Conservation (phyloP, 495 filamentous ascomycete species). For the Physcia stellaris region DNA sequence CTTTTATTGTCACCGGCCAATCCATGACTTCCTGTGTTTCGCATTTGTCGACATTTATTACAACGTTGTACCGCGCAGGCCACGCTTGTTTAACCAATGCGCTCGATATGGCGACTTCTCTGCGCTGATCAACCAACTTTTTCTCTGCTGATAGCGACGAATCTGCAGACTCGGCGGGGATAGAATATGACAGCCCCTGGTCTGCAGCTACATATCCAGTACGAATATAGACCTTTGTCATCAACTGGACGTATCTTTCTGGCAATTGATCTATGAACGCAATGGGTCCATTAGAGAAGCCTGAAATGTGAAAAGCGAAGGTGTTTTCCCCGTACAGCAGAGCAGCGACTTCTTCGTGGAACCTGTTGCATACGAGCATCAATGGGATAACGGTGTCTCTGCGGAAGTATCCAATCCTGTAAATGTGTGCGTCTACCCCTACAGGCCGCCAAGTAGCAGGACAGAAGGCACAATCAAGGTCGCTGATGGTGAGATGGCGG, state of each 20-base stretch:
- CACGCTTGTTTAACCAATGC: too few species aligned
- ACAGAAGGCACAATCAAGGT: not conserved
- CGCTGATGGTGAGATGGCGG: not conserved
- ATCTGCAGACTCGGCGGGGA: too few species aligned
- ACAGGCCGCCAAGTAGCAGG: slow-evolving; percentile 3
- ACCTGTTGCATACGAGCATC: slow-evolving; percentile 24
- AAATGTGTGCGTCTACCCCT: slow-evolving; percentile 1
- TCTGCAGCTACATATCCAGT: too few species aligned
- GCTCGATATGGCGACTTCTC: too few species aligned
- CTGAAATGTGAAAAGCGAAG: slow-evolving; percentile 29
- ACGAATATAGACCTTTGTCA: too few species aligned
- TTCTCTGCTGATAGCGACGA: too few species aligned
- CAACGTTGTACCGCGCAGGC: too few species aligned
- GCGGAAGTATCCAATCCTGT: slow-evolving; percentile 1
- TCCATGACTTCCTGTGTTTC: too few species aligned
- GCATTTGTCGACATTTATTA: too few species aligned
- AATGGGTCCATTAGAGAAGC: not conserved
- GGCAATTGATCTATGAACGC: slow-evolving; percentile 1
- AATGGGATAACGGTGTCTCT: slow-evolving; percentile 13
- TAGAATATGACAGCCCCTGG: too few species aligned
- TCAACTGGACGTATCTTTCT: not conserved
- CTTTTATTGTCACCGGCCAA: too few species aligned
- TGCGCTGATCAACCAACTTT: too few species aligned
- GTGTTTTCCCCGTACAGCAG: slow-evolving; percentile 35
- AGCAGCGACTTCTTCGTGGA: slow-evolving; percentile 27